Base-by-base conservation (phyloP, 1,139 yeast species). In the Yamadazyma dendronema region DNA sequence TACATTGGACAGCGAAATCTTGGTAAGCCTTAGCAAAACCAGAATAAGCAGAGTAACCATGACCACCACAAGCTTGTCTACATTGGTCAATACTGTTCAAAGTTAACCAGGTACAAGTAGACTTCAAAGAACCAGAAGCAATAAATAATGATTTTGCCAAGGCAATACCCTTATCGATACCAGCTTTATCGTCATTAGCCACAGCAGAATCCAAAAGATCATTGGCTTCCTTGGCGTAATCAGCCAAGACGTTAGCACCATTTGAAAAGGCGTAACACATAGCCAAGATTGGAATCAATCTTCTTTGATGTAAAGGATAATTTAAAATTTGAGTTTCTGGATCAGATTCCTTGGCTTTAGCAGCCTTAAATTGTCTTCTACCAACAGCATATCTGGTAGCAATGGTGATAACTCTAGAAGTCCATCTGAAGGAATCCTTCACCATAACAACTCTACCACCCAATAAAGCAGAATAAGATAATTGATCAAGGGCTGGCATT, bases 391-490 rank as follows among this genome's bases (percentile, higher is more conserved):
- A 89, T 55, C 97, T 75, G 41, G 86, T 71, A 3, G 96, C 95
- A 62, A 88, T 84, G 26, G 95, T 86, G 45, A 81, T 69, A 54
- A 83, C 83, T 54, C 92, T 78, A 32, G 90, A 84, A 44, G 89
- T 80, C 57, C 83, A 79, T 61, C 92, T 79, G 62, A 77, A 87
- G 10, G 95, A 84, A 58, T 88, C 96, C 49, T 74, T 67, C 30
- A 86, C 95, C 96, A 89, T 89, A 37, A 80, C 74, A 35, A 88
- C 96, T 62, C 97, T 79, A 43, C 96, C 96, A 49, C 84, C 87
- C 44, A 89, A 71, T 48, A 89, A 70, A 6, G 96, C 95, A 44
- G 90, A 84, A 60, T 88, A 89, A 3, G 95, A 81, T 42, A 89
- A 74, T 62, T 87, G 96, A 49, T 88, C 94, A 49, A 85, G 68